phyloP scores from a whole-genome alignment of 1,284 basidiomycete species.

The Boletus sp. region DNA sequence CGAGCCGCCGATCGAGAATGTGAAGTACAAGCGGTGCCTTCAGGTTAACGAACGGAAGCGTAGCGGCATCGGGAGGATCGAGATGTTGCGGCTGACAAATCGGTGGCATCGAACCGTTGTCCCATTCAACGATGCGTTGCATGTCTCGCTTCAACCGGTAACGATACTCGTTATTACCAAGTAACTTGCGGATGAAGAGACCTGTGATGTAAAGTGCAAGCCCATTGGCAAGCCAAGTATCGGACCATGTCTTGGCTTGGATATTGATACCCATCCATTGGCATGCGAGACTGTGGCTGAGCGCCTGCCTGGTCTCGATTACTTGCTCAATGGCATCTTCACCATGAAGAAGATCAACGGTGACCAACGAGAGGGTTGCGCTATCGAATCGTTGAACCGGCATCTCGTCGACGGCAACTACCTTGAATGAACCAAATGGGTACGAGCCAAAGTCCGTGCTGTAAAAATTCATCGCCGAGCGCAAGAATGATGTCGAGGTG shows the following conservation, averaged over 20 bases:
- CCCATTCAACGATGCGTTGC: slow-evolving; percentile 86
- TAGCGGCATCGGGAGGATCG: slow-evolving; percentile 78
- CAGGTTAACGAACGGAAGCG: slow-evolving; percentile 87
- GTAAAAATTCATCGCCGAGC: slow-evolving; percentile 90
- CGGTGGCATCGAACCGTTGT: slow-evolving; percentile 88
- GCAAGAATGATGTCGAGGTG: slow-evolving; percentile 72
- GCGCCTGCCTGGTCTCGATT: slow-evolving; percentile 82
- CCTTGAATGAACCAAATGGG: slow-evolving; percentile 92
- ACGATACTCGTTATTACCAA: slow-evolving; percentile 97
- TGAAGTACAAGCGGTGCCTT: slow-evolving; percentile 95
- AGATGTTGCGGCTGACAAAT: slow-evolving; percentile 85
- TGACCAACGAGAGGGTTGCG: slow-evolving; percentile 80
- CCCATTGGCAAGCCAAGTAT: slow-evolving; percentile 95
- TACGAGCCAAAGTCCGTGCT: slow-evolving; percentile 93
- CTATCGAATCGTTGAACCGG: slow-evolving; percentile 77
- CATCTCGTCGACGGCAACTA: slow-evolving; percentile 93
- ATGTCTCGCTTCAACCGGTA: slow-evolving; percentile 96
- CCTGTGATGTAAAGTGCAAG: slow-evolving; percentile 89
- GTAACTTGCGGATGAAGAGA: slow-evolving; percentile 80
- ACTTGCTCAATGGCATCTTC: slow-evolving; percentile 92
- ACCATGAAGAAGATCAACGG: slow-evolving; percentile 83
- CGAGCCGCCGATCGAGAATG: slow-evolving; percentile 89
- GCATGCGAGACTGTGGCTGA: slow-evolving; percentile 86
- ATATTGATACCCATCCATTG: slow-evolving; percentile 99
- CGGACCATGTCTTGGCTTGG: slow-evolving; percentile 90